phyloP scores from a whole-genome alignment of 2,329 filamentous ascomycete genomes.

The Xylariaceae sp. region DNA sequence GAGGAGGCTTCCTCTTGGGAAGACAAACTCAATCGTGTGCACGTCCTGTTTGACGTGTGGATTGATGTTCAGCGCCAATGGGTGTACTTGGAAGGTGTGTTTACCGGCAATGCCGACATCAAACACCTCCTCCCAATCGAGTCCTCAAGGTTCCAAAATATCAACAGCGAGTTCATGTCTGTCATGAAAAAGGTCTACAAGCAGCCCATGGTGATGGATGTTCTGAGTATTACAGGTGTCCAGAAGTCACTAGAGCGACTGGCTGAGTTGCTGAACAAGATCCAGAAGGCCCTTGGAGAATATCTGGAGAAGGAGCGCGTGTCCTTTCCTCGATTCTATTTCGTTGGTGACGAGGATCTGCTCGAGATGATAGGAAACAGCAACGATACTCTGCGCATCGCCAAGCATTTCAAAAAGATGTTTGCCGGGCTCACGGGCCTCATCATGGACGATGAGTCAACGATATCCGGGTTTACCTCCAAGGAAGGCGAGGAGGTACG shows the following conservation, averaged over 20 bases:
- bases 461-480: slow-evolving; percentile 87
- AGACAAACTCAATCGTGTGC: slow-evolving; percentile 93
- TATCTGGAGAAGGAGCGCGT: slow-evolving; percentile 97
- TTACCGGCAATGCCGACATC: slow-evolving; percentile 97
- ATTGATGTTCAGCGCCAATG: slow-evolving; percentile 99
- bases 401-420: slow-evolving; percentile 99
- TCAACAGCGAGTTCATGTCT: slow-evolving; percentile 97
- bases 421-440: slow-evolving; percentile 92
- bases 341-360: slow-evolving; percentile 96
- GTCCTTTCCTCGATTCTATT: slow-evolving; percentile 98
- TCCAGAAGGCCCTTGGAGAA: slow-evolving; percentile 96
- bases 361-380: slow-evolving; percentile 99
- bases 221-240: slow-evolving; percentile 89
- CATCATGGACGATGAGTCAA: slow-evolving; percentile 80
- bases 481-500: slow-evolving; percentile 88
- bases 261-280: slow-evolving; percentile 96
- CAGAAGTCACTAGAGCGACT: slow-evolving; percentile 93
- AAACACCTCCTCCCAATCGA: slow-evolving; percentile 96
- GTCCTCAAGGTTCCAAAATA: slow-evolving; percentile 95
- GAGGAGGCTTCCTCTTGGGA: slow-evolving; percentile 96
- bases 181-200: slow-evolving; percentile 99
- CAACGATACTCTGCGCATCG: slow-evolving; percentile 90
- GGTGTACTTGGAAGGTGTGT: slow-evolving; percentile 98
- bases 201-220: slow-evolving; percentile 89
- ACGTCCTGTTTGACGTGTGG: slow-evolving; percentile 98